Base-by-base conservation (phyloP, 257 asterid genomes). In the Nicotiana benthamiana region DNA sequence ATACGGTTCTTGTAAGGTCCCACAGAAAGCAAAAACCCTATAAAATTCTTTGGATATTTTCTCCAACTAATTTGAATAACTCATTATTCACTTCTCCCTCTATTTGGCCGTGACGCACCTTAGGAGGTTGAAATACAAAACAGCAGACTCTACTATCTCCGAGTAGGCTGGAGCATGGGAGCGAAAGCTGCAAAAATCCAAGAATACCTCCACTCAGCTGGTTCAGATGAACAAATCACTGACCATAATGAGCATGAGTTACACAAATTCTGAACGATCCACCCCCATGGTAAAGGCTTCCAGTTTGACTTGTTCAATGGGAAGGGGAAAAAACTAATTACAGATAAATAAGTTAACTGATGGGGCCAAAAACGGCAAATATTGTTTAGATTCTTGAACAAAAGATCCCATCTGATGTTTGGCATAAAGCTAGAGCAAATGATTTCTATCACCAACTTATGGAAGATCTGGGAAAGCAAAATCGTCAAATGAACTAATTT, bases 401-500 rank as follows among this genome's bases (percentile, higher is more conserved):
- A 72, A 48, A 70, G 22, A 74, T 15, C 43, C 3, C 43, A 51
- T 74, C 61, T 26, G 24, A 48, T 51, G 56, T 51, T 15, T 15
- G 6, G 56, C 56, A 51, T 51, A 51, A 51, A 3, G 56, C 13
- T 10, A 32, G 20, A 15, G 52, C 40, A 67, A 67, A 36, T 34
- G 54, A 15, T 30, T 5, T 9, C 12, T 7, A 4, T 48, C 75
- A 78, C 57, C 27, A 63, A 79, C 28, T 79, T 46, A 46, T 78
- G 61, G 62, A 36, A 65, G 77, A 77, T 79, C 53, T 32, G 51
- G 48, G 9, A 54, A 70, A 65, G 53, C 60, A 63, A 70, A 12
- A 64, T 48, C 62, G 54, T 22, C 40, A 79, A 51, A 79, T 28
- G 66, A 64, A 63, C 82, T 63, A 51, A 64, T 43, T 51, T 64